Evolutionary conservation across 2,329 filamentous ascomycete genomes (phyloP).

Genomic region (Myotisia sp.): DNA sequence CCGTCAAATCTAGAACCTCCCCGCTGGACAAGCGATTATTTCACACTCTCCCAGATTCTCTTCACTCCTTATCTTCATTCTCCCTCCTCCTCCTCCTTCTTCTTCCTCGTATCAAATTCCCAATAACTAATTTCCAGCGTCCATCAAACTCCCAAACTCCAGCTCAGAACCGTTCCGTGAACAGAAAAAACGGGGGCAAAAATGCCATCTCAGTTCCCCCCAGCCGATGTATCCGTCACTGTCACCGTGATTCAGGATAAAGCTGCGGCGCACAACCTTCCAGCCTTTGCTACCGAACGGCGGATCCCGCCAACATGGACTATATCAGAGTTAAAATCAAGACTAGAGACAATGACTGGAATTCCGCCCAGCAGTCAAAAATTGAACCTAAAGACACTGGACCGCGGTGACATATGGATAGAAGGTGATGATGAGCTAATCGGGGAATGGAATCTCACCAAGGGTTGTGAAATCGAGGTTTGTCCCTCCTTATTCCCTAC

Average conservation of each 20-base stretch:
- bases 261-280: constrained; percentile 12
- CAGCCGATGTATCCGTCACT: constrained; percentile 26
- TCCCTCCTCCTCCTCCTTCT: too few species aligned
- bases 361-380: constrained; percentile 68
- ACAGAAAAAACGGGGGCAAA: too few species aligned
- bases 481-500: constrained; percentile 4
- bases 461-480: constrained; percentile 33
- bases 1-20: too few species aligned
- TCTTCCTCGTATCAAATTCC: too few species aligned
- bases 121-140: too few species aligned
- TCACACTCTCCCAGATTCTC: too few species aligned
- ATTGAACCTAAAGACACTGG: constrained; percentile 55
- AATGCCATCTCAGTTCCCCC: constrained; percentile 24
- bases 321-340: constrained; percentile 66
- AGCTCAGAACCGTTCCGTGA: too few species aligned
- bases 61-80: too few species aligned
- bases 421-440: constrained; percentile 56
- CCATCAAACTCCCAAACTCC: too few species aligned
- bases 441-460: constrained; percentile 36
- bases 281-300: constrained; percentile 57
- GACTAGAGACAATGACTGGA: constrained; percentile 85
- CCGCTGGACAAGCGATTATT: too few species aligned
- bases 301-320: constrained; percentile 88
- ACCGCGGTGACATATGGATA: constrained; percentile 45
- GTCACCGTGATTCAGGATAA: constrained; percentile 21